Conservation (phyloP, 192 early-diverging fungal genomes). For the Umbelopsis sp. region DNA sequence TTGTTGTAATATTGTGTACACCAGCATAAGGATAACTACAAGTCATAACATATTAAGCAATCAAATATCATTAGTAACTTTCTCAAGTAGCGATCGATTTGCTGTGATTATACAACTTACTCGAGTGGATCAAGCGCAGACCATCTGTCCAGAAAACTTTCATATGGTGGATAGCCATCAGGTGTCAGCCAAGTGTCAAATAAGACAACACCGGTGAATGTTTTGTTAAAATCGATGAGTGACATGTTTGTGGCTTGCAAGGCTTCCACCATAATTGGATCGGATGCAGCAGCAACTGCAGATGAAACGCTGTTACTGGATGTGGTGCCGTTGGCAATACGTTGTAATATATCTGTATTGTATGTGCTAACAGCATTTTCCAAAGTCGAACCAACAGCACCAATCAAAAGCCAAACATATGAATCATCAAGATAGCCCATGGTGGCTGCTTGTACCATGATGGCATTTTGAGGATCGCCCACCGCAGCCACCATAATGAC, state of each 20-base stretch:
- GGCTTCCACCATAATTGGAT: not conserved
- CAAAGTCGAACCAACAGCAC: constrained; percentile 34
- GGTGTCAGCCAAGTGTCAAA: constrained; percentile 49
- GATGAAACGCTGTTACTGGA: not conserved
- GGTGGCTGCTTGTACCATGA: constrained; percentile 42
- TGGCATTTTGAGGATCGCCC: constrained; percentile 28
- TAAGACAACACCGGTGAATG: constrained; percentile 42
- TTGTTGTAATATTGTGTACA: constrained; percentile 44
- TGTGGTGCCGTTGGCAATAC: not conserved
- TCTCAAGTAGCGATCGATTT: not conserved
- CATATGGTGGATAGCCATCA: constrained; percentile 48
- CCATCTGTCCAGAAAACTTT: constrained; percentile 47
- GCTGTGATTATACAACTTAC: constrained; percentile 23
- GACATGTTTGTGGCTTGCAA: constrained; percentile 16
- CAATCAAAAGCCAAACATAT: constrained; percentile 50
- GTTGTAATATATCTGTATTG: constrained; percentile 14
- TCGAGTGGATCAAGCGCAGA: constrained; percentile 35
- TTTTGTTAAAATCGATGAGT: constrained; percentile 28
- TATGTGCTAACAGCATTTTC: constrained; percentile 12
- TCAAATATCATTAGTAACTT: not conserved
- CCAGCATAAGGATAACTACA: constrained; percentile 49
- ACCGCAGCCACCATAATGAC: constrained; percentile 48
- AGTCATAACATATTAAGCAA: not conserved
- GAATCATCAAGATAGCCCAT: constrained; percentile 35
- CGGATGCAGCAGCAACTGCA: not conserved